Evolutionary conservation across 768 basidiomycete species (phyloP), one percentile per base, ranked within the genome.

Genomic region (Pholiota conissans): DNA sequence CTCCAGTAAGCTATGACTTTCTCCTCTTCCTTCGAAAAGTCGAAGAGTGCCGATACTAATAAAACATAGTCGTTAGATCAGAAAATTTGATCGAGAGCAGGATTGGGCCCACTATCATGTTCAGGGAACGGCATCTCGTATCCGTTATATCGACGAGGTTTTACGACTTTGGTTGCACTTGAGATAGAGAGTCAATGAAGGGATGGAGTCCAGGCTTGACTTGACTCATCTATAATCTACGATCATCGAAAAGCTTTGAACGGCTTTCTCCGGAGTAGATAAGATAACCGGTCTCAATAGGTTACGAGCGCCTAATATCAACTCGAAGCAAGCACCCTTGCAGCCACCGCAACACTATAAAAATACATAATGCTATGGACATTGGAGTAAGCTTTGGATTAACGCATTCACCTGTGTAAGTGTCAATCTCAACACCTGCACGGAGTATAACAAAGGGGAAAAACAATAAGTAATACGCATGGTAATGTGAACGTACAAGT

Each of bases 1-100:
- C 84, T 80, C 96, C 96, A 98, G 76, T 85, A 98, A 51, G 81
- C 79, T 60, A 97, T 76, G 55, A 97, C 93, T 66, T 94, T 93
- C 69, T 90, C 87, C 71, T 95, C 93, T 73, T 94, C 93, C 73
- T 85, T 85, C 18, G 93, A 77, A 69, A 95, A 96, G 72, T 86
- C 86, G 73, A 96, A 96, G 16, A 77, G 76, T 16, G 84, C 77
- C 55, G 89, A 83, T 65, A 93, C 92, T 94, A 58, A 3, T 32
- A 16, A 61, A n/a, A 37, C 57, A 59, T 29, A 11, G 60, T 29
- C 49, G 49, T 52, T 28, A 55, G 52, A 52, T 45, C 27, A 39
- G 1, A 24, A n/a, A 52, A n/a, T 53, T 30, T 56, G 32, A 52
- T 34, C 39, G 30, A 47, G 59, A 56, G 45, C 63, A 60, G 49